phyloP scores from a whole-genome alignment of 2,329 filamentous ascomycete species.

The Fusarium sp. region DNA sequence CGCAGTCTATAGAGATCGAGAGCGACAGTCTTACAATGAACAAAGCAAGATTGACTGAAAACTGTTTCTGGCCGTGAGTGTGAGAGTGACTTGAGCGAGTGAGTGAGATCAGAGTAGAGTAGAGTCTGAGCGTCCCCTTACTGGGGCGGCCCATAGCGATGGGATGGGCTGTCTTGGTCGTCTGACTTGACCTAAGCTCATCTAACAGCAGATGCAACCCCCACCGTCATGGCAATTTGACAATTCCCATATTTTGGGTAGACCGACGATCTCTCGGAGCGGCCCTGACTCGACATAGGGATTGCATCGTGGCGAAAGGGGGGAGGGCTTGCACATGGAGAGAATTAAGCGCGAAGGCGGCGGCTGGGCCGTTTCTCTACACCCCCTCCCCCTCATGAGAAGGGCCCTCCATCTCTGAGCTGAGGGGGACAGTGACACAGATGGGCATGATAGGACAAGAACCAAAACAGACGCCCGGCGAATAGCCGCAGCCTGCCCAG shows the following conservation, averaged over 20 bases:
- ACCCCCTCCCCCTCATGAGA: slow-evolving; percentile 18
- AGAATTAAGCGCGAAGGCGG: slow-evolving; percentile 39
- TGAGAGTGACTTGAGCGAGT: neutral
- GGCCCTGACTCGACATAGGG: slow-evolving; percentile 23
- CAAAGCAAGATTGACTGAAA: slow-evolving; percentile 21
- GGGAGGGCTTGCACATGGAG: slow-evolving; percentile 9
- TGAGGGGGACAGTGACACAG: too few relatives aligned
- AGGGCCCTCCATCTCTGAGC: neutral
- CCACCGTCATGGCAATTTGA: slow-evolving; percentile 23
- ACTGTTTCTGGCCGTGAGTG: too few relatives aligned
- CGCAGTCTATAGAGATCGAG: slow-evolving; percentile 28
- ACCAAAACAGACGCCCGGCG: slow-evolving; percentile 7
- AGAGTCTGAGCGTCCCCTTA: neutral
- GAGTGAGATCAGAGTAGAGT: neutral
- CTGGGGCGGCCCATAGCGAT: neutral
- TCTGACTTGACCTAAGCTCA: neutral
- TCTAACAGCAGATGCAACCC: neutral
- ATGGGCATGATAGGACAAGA: too few relatives aligned
- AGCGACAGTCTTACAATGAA: slow-evolving; percentile 27
- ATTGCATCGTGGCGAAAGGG: slow-evolving; percentile 4
- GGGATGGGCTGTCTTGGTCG: neutral
- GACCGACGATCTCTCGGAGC: slow-evolving; percentile 6
- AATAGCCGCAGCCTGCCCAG: slow-evolving; percentile 32
- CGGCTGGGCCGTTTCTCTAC: slow-evolving; percentile 12
- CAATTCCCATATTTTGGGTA: slow-evolving; percentile 34